Evolutionary conservation across 345 rosid genomes (phyloP), one percentile per base, ranked within the genome.

Genomic region (Brassica cretica): DNA sequence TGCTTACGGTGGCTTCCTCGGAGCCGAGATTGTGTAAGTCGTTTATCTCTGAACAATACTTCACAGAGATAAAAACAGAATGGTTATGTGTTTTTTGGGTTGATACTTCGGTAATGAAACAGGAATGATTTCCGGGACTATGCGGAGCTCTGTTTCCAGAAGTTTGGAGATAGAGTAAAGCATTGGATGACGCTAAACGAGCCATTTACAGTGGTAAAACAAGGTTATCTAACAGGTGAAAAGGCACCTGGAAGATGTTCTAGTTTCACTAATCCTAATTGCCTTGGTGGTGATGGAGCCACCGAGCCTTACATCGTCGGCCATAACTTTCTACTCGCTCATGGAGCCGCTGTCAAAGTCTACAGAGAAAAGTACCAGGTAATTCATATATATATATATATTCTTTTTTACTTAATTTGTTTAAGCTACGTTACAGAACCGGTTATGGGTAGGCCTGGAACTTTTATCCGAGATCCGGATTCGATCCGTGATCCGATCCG

Each of bases 151-250:
- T 83, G 86, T 78, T 87, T 84, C 72, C n/a, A 69, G 72, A 33
- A 16, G 64, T 87, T 84, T 77, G 89, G 86, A 35, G 86, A 77
- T 62, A 77, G 86, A 75, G 87, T 87, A 8, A 87, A 83, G 64
- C 78, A 83, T 8, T 87, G 89, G 89, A 19, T 53, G 2, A 81
- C 86, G 0, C 0, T 87, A 5, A 87, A 84, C 14, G 89, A 87
- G 66, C 88, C 89, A 41, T 63, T 2, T 41, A 59, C 80, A 6
- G 72, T 76, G 15, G 78, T 78, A 41, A 55, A 18, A 10, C 51
- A 68, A 14, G 84, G 81, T 63, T 81, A 81, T 64, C 5, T 29
- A 55, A 41, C 15, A 0, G 81, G 84, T 30, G 14, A 32, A 46
- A 73, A 72, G 35, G 84, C 84, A 68, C 81, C 84, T 11, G 84